Percentiles rank a stretch among this genome's conserved stretches.
Conservation (phyloP, 345 rosid genomes). For the Moricandia arvensis region DNA sequence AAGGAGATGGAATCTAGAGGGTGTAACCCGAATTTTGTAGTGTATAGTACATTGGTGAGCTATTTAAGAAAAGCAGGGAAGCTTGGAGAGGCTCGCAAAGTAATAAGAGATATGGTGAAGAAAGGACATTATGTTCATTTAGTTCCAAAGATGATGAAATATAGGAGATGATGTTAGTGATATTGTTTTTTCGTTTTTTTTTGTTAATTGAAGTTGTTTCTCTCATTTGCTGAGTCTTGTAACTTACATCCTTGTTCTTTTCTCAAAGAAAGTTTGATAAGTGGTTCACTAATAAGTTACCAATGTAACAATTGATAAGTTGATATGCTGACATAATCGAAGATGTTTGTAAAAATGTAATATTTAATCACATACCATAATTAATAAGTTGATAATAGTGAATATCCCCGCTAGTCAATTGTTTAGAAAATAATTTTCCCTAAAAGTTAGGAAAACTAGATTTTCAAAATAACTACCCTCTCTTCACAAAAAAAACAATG, state of each 20-base stretch:
- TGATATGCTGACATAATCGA: background rate
- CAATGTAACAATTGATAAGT: background rate
- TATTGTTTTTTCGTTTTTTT: background rate
- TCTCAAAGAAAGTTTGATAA: background rate
- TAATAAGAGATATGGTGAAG: conserved; percentile 70
- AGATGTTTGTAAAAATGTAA: too few relatives aligned
- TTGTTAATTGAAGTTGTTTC: conserved; percentile 20
- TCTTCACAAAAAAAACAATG: too few relatives aligned
- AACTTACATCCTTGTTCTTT: conserved; percentile 5
- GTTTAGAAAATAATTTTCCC: too few relatives aligned
- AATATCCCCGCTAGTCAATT: background rate
- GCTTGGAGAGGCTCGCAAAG: conserved; percentile 62
- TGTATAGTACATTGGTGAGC: conserved; percentile 78
- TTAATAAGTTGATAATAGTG: background rate
- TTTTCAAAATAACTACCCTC: too few relatives aligned
- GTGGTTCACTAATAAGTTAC: background rate
- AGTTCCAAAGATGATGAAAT: conserved; percentile 50
- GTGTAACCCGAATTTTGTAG: conserved; percentile 77
- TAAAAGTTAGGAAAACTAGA: too few relatives aligned
- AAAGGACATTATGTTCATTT: conserved; percentile 67
- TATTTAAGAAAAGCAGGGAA: conserved; percentile 73
- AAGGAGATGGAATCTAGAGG: conserved; percentile 86
- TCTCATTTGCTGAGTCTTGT: conserved; percentile 23
- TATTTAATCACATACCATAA: background rate
- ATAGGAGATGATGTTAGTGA: conserved; percentile 48